phyloP scores from a whole-genome alignment of 1,284 basidiomycete species.

The Takashimella koratensis region DNA sequence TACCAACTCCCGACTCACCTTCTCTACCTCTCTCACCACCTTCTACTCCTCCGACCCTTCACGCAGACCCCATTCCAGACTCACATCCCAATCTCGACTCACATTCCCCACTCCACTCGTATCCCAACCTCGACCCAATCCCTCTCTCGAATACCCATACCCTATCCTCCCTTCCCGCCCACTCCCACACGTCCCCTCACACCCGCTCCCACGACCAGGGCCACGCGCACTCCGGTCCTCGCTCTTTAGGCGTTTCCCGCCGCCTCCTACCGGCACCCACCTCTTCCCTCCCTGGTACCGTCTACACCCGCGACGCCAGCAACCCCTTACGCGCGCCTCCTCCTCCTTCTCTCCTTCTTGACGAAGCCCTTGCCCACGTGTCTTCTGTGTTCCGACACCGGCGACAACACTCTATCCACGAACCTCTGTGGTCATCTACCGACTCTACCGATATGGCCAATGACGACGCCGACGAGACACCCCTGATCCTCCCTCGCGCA shows the following conservation, averaged over 20 bases:
- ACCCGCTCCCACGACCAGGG: too few species aligned
- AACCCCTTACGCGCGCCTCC: neutral
- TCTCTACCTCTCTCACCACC: too few species aligned
- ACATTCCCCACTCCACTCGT: too few species aligned
- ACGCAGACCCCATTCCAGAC: too few species aligned
- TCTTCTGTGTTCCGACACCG: neutral
- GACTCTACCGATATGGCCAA: neutral
- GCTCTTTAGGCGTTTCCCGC: neutral
- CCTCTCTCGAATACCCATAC: neutral
- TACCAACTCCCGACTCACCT: too few species aligned
- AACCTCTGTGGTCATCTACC: neutral
- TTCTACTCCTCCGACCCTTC: too few species aligned
- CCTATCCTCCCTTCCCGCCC: neutral
- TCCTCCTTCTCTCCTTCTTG: neutral
- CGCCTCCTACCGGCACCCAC: neutral
- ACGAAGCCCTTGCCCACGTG: neutral
- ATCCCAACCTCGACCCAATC: too few species aligned
- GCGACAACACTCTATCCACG: neutral
- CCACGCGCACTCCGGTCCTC: neutral
- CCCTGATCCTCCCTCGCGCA: neutral
- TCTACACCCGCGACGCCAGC: neutral
- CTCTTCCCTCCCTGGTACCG: neutral
- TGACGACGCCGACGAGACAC: too few species aligned
- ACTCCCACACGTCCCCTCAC: too few species aligned
- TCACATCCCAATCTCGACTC: too few species aligned